Evolutionary conservation across 1,139 yeast species (phyloP).

Genomic region (Meyerozyma elateridarum): DNA sequence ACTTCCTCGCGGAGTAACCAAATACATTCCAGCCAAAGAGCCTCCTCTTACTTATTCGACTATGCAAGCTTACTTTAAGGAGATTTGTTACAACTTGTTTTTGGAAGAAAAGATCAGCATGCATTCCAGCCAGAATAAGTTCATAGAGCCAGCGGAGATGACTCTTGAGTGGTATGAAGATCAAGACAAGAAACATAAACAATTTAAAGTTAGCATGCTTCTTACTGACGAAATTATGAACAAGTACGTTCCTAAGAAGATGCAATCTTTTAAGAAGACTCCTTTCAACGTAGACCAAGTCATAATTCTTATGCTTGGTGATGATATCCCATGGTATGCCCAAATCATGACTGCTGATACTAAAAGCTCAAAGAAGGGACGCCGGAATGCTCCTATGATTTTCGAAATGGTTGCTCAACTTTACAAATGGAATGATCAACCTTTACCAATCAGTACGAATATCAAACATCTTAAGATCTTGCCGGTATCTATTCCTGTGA

Average conservation of each 20-base stretch:
- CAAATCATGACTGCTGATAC: constrained; percentile 45
- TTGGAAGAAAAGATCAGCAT: constrained; percentile 51
- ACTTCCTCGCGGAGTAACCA: constrained; percentile 24
- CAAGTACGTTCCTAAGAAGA: constrained; percentile 39
- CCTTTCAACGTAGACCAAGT: constrained; percentile 48
- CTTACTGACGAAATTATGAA: constrained; percentile 35
- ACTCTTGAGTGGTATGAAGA: constrained; percentile 51
- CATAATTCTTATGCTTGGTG: constrained; percentile 38
- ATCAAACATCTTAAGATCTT: constrained; percentile 42
- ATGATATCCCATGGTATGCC: constrained; percentile 39
- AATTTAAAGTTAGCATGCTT: constrained; percentile 32
- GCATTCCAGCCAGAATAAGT: constrained; percentile 38
- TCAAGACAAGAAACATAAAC: constrained; percentile 38
- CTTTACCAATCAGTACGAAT: constrained; percentile 42
- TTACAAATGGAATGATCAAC: constrained; percentile 52
- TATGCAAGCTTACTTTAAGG: constrained; percentile 49
- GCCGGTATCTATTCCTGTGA: constrained; percentile 61
- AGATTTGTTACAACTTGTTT: constrained; percentile 57
- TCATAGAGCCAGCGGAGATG: constrained; percentile 33
- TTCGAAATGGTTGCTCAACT: constrained; percentile 47
- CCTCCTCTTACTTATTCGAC: constrained; percentile 47
- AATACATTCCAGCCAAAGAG: constrained; percentile 24
- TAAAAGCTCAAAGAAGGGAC: constrained; percentile 12
- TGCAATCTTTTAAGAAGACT: constrained; percentile 38
- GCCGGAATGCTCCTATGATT: constrained; percentile 16